Conservation (phyloP, 1,139 yeast species). For the Geotrichum citri-aurantii region DNA sequence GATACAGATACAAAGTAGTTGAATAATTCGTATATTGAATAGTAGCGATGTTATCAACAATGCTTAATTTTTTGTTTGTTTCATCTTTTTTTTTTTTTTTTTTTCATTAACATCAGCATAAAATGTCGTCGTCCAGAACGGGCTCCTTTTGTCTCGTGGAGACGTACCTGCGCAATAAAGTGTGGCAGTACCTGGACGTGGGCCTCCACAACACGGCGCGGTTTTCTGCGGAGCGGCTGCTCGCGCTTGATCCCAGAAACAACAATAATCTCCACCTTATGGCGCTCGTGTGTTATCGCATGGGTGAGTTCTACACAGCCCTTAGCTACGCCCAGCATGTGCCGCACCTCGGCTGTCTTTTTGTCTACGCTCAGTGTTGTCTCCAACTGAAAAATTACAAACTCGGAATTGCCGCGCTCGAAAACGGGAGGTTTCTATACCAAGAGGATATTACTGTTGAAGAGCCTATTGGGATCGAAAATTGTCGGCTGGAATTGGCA, state of each 20-base stretch:
- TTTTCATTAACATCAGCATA: neutral
- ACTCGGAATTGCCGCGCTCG: slow-evolving; percentile 63
- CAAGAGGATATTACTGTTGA: slow-evolving; percentile 1
- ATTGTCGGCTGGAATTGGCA: slow-evolving; percentile 8
- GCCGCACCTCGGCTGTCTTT: slow-evolving; percentile 65
- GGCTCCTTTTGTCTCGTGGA: slow-evolving; percentile 2
- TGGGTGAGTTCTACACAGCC: slow-evolving; percentile 54
- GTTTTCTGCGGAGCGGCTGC: slow-evolving; percentile 70
- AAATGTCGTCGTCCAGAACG: neutral
- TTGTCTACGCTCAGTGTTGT: slow-evolving; percentile 62
- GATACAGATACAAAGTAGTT: neutral
- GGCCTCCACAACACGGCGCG: slow-evolving; percentile 68
- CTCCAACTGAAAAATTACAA: slow-evolving; percentile 48
- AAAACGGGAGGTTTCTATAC: slow-evolving; percentile 15
- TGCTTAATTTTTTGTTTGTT: neutral
- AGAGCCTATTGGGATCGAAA: neutral
- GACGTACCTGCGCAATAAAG: slow-evolving; percentile 26
- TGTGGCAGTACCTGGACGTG: slow-evolving; percentile 68
- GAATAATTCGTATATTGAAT: neutral
- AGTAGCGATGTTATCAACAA: neutral
- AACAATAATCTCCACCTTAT: slow-evolving; percentile 57
- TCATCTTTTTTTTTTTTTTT: neutral
- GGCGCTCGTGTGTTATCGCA: slow-evolving; percentile 55
- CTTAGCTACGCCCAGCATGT: slow-evolving; percentile 31
- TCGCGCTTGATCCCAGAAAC: slow-evolving; percentile 50